Conservation (phyloP, 139 green algal species). For the Chlamydomonas incerta region DNA sequence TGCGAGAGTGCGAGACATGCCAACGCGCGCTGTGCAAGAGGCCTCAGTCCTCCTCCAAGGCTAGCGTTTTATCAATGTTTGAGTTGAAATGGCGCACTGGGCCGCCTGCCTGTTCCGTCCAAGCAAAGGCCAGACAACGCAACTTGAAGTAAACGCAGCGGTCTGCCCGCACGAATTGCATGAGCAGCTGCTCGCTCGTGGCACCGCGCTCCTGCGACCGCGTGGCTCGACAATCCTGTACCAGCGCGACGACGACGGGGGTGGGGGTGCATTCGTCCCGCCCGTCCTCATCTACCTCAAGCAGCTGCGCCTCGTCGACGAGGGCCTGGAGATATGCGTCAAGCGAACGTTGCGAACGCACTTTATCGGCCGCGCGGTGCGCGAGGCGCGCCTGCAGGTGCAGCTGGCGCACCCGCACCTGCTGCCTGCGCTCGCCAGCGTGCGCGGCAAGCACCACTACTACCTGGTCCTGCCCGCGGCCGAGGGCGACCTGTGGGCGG, state of each 20-base stretch:
- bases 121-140: neutral
- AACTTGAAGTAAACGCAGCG: neutral
- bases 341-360: conserved; percentile 27
- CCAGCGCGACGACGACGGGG: conserved; percentile 13
- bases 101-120: conserved; percentile 14
- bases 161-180: conserved; percentile 7
- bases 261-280: conserved; percentile 17
- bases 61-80: no score
- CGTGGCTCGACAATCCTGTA: conserved; percentile 13
- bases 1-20: no score
- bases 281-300: conserved; percentile 36
- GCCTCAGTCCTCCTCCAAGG: no score
- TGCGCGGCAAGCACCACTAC: conserved; percentile 33
- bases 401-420: conserved; percentile 36
- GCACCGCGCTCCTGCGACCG: conserved; percentile 2
- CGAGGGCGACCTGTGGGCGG: conserved; percentile 21
- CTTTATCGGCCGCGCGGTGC: conserved; percentile 7
- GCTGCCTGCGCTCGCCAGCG: conserved; percentile 20
- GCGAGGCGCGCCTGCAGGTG: conserved; percentile 26
- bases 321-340: conserved; percentile 15
- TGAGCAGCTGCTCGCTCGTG: neutral
- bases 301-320: neutral
- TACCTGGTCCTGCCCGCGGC: conserved; percentile 25
- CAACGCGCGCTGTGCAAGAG: no score
- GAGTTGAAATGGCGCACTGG: neutral